phyloP scores from a whole-genome alignment of 331 rosid species.

The Rosa hybrid region DNA sequence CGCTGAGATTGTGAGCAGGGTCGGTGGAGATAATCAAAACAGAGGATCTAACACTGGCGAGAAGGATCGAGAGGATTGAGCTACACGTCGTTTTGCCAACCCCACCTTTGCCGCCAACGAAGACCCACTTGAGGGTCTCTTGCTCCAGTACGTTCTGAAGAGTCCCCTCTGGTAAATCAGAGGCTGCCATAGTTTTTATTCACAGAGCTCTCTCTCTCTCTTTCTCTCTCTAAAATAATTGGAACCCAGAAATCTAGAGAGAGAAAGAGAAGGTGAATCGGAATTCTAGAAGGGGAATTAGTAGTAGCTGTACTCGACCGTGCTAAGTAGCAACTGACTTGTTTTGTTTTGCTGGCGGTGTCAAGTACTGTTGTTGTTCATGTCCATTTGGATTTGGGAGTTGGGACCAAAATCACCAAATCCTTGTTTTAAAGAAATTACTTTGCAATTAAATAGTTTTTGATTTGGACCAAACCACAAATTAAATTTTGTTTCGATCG shows the following conservation, averaged over 20 bases:
- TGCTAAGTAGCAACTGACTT: not conserved
- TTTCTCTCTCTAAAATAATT: not conserved
- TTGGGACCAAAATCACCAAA: not conserved
- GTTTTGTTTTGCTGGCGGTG: not conserved
- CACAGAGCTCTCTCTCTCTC: constrained; percentile 13
- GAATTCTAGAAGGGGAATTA: not conserved
- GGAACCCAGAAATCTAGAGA: constrained; percentile 19
- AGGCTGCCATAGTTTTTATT: constrained; percentile 44
- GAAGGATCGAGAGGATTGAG: constrained; percentile 85
- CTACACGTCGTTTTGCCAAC: constrained; percentile 97
- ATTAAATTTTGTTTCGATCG: too few relatives aligned
- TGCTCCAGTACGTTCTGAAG: constrained; percentile 82
- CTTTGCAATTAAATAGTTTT: too few relatives aligned
- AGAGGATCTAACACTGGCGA: constrained; percentile 75
- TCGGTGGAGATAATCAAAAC: constrained; percentile 96
- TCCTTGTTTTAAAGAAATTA: too few relatives aligned
- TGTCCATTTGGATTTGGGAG: too few relatives aligned
- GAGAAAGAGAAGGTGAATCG: constrained; percentile 1
- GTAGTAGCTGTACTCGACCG: not conserved
- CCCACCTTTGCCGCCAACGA: constrained; percentile 98
- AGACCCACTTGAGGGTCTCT: constrained; percentile 89
- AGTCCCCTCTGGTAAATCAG: constrained; percentile 60
- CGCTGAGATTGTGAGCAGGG: constrained; percentile 99
- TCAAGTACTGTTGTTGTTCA: not conserved
- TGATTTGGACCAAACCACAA: too few relatives aligned